These are phyloP conservation scores for Hondaea fermentalgiana DNA, from an alignment of 108 stramenopile genomes.

Conservation along the genomic window DNA sequence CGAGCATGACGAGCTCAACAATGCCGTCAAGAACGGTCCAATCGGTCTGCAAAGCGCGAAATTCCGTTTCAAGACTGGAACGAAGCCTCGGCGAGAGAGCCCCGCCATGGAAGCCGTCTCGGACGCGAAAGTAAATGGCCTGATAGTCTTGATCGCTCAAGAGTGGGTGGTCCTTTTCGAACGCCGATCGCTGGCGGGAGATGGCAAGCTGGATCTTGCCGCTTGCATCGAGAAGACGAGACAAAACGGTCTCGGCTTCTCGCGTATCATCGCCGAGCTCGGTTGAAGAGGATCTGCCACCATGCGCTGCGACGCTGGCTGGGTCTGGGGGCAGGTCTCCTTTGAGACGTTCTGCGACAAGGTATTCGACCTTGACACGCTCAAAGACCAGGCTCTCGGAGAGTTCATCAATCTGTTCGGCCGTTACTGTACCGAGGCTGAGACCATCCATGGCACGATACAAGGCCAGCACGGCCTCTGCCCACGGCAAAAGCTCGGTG, in stretches of 20 bases:
- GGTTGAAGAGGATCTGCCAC: no score
- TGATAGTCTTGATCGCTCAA: not conserved
- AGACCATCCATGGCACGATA: not conserved
- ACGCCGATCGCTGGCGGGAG: not conserved
- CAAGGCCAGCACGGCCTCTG: not conserved
- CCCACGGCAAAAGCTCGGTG: not conserved
- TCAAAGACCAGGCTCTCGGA: not conserved
- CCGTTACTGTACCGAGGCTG: not conserved
- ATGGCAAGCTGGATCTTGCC: constrained; percentile 6
- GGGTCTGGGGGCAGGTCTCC: not conserved
- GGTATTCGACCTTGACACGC: constrained; percentile 1
- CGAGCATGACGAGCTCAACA: not conserved
- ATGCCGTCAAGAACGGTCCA: not conserved
- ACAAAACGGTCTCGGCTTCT: not conserved
- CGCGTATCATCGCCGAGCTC: no score
- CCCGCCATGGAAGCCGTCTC: not conserved
- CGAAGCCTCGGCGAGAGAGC: not conserved
- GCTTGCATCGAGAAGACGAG: not conserved
- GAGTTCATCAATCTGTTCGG: not conserved
- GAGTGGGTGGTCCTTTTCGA: not conserved
- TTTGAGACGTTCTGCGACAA: not conserved
- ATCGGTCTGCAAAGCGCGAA: not conserved
- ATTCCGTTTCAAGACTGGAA: not conserved
- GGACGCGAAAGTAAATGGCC: not conserved
- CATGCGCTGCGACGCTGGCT: not conserved